phyloP scores from a whole-genome alignment of 306 rosid species.

The Datisca glomerata region DNA sequence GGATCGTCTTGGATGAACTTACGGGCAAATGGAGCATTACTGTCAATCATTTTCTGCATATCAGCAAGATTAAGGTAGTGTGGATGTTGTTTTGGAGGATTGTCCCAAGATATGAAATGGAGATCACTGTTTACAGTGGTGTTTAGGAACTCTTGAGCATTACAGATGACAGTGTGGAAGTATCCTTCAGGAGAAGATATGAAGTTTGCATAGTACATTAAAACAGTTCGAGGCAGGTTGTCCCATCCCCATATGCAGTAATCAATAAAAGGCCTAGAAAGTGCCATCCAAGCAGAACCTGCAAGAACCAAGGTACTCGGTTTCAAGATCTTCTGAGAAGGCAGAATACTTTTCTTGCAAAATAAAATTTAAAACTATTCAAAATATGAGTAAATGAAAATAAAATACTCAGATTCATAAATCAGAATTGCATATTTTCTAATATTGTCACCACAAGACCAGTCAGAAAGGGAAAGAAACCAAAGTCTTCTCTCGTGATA shows the following conservation, averaged over 20 bases:
- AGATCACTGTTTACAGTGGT: slow-evolving; percentile 80
- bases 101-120: slow-evolving; percentile 89
- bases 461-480: too few species aligned
- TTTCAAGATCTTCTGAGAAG: too few species aligned
- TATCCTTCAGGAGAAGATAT: slow-evolving; percentile 89
- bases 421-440: too few species aligned
- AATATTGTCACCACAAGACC: too few species aligned
- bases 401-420: too few species aligned
- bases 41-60: slow-evolving; percentile 48
- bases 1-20: slow-evolving; percentile 66
- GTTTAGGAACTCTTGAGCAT: slow-evolving; percentile 77
- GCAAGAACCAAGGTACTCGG: too few species aligned
- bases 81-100: slow-evolving; percentile 96
- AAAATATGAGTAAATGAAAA: too few species aligned
- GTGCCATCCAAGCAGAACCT: slow-evolving; percentile 98
- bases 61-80: slow-evolving; percentile 57
- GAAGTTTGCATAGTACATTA: slow-evolving; percentile 84
- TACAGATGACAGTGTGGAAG: slow-evolving; percentile 83
- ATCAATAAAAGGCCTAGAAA: slow-evolving; percentile 74
- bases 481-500: too few species aligned
- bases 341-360: too few species aligned
- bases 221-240: slow-evolving; percentile 72
- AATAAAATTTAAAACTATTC: neutral
- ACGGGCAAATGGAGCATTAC: slow-evolving; percentile 85
- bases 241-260: slow-evolving; percentile 98